Percentiles rank a stretch among this genome's conserved stretches.
These are phyloP conservation scores for Pseudonitzschia multiseries DNA, from an alignment of 108 stramenopile species.

Conservation along the genomic window DNA sequence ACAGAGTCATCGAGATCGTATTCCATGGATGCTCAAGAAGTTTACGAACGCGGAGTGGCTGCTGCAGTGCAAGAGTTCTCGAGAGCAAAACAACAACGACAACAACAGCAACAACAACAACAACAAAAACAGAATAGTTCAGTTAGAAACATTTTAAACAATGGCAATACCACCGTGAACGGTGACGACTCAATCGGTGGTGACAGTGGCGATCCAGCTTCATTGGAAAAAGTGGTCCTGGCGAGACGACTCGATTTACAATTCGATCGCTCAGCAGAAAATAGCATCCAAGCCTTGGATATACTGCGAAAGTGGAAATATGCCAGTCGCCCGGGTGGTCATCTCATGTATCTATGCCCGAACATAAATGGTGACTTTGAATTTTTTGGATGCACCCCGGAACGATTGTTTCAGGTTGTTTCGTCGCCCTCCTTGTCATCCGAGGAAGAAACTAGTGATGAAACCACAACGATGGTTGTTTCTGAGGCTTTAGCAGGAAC, in stretches of 20 bases:
- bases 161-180: background rate
- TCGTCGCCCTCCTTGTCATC: background rate
- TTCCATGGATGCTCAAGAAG: slow-evolving; percentile 49
- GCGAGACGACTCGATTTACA: slow-evolving; percentile 66
- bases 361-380: slow-evolving; percentile 42
- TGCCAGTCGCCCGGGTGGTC: slow-evolving; percentile 62
- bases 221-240: slow-evolving; percentile 69
- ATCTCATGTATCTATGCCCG: slow-evolving; percentile 70
- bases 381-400: slow-evolving; percentile 85
- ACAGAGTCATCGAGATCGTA: slow-evolving; percentile 20
- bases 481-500: slow-evolving; percentile 88
- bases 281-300: slow-evolving; percentile 51
- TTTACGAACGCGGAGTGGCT: slow-evolving; percentile 65
- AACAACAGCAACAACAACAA: no score
- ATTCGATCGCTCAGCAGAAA: slow-evolving; percentile 21
- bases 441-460: background rate
- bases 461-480: slow-evolving; percentile 28
- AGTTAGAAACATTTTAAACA: background rate
- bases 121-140: background rate
- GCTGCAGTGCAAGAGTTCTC: slow-evolving; percentile 54
- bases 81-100: background rate
- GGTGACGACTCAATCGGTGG: background rate
- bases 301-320: slow-evolving; percentile 72
- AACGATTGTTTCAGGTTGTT: slow-evolving; percentile 69
- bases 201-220: background rate